Percentiles rank a stretch among this genome's conserved stretches.
phyloP scores from a whole-genome alignment of 2,329 filamentous ascomycete species.

The Cercospora sp. region DNA sequence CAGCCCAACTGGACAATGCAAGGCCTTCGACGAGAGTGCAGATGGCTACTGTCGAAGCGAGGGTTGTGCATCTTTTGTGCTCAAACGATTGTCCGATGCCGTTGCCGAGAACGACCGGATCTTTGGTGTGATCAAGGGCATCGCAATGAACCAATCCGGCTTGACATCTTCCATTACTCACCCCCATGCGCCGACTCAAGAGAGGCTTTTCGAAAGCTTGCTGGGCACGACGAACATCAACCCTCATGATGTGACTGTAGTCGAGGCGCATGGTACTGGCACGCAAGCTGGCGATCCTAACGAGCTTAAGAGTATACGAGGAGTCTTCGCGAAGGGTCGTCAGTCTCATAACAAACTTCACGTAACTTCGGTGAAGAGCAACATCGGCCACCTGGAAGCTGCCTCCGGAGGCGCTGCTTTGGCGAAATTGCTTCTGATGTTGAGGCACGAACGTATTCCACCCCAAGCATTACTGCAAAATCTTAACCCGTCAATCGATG shows the following conservation, averaged over 20 bases:
- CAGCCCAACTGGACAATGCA: constrained; percentile 29
- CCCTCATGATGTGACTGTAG: constrained; percentile 11
- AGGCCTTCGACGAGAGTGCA: constrained; percentile 38
- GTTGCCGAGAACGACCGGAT: constrained; percentile 41
- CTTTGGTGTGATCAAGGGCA: constrained; percentile 36
- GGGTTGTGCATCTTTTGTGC: constrained; percentile 33
- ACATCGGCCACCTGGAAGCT: constrained; percentile 35
- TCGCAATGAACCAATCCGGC: constrained; percentile 41
- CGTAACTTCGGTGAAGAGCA: constrained; percentile 34
- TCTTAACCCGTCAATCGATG: constrained; percentile 17
- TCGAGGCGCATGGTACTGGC: constrained; percentile 24
- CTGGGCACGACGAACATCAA: constrained; percentile 2
- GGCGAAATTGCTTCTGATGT: constrained; percentile 42
- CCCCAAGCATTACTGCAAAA: constrained; percentile 17
- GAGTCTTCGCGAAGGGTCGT: constrained; percentile 34
- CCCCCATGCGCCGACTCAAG: constrained; percentile 24
- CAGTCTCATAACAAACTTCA: constrained; percentile 21
- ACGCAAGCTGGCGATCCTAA: constrained; percentile 29
- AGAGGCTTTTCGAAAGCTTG: constrained; percentile 12
- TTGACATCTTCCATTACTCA: constrained; percentile 16
- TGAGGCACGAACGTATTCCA: constrained; percentile 31
- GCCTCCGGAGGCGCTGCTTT: constrained; percentile 43
- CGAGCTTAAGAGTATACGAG: constrained; percentile 19
- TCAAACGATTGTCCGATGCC: constrained; percentile 42
- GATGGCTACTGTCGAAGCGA: constrained; percentile 43